Conservation (phyloP, 345 rosid genomes). For the Aquilaria malaccensis region DNA sequence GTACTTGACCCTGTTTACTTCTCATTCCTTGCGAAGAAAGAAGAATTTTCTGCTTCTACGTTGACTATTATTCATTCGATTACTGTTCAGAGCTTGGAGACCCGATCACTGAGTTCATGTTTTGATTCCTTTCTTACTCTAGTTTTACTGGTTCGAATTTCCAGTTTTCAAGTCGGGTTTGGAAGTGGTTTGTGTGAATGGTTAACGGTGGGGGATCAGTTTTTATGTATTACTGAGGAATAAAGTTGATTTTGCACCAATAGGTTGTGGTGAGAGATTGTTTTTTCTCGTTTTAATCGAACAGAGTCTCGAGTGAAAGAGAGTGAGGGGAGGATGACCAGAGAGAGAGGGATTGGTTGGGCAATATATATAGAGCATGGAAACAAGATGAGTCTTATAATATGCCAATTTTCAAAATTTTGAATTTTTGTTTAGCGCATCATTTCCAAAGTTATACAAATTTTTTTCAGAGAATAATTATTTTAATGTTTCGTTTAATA, state of each 20-base stretch:
- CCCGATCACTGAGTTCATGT: slow-evolving; percentile 13
- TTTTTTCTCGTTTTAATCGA: no score
- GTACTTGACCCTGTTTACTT: background rate
- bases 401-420: no score
- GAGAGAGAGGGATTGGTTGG: no score
- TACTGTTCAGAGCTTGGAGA: slow-evolving; percentile 18
- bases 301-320: no score
- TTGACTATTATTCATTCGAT: background rate
- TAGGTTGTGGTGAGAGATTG: slow-evolving; percentile 43
- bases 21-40: background rate
- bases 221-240: background rate
- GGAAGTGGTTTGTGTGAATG: slow-evolving; percentile 21
- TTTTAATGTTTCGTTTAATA: no score
- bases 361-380: no score
- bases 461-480: no score
- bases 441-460: no score
- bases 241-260: slow-evolving; percentile 29
- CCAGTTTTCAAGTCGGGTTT: slow-evolving; percentile 19
- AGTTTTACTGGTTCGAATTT: background rate
- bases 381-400: no score
- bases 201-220: background rate
- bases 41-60: background rate
- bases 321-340: no score
- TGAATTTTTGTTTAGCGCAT: no score
- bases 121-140: background rate